These are phyloP conservation scores for Komagataella phaffii DNA, from an alignment of 805 yeast genomes.

Conservation along the genomic window DNA sequence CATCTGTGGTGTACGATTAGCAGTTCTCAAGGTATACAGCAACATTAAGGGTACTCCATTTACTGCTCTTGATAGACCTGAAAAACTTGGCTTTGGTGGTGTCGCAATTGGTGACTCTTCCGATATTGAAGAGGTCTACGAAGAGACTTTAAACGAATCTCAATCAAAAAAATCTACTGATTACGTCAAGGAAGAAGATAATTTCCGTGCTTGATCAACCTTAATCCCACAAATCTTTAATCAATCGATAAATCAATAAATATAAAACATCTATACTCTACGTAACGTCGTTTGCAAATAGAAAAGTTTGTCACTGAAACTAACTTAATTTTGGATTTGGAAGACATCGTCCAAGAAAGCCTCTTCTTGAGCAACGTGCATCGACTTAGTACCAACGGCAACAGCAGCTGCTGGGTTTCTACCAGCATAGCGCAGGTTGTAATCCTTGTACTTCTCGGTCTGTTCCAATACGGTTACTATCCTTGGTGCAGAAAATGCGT, in stretches of 20 bases:
- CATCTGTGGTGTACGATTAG: constrained; percentile 35
- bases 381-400: constrained; percentile 91
- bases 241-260: neutral
- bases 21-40: constrained; percentile 17
- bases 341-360: constrained; percentile 75
- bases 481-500: constrained; percentile 75
- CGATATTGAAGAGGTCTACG: neutral
- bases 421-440: constrained; percentile 74
- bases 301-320: neutral
- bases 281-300: neutral
- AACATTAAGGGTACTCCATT: constrained; percentile 24
- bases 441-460: constrained; percentile 52
- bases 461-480: constrained; percentile 62
- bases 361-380: constrained; percentile 82
- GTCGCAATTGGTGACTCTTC: neutral
- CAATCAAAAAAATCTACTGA: neutral
- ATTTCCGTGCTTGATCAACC: neutral
- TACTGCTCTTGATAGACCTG: constrained; percentile 29
- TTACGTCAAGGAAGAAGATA: neutral
- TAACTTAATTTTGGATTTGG: constrained; percentile 7
- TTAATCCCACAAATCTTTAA: neutral
- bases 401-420: constrained; percentile 97
- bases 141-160: neutral
- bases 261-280: neutral
- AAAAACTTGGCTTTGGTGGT: neutral